Percentiles rank a stretch among this genome's conserved stretches.
Evolutionary conservation across 331 rosid genomes (phyloP).

Genomic region (Pyrus hybrid): DNA sequence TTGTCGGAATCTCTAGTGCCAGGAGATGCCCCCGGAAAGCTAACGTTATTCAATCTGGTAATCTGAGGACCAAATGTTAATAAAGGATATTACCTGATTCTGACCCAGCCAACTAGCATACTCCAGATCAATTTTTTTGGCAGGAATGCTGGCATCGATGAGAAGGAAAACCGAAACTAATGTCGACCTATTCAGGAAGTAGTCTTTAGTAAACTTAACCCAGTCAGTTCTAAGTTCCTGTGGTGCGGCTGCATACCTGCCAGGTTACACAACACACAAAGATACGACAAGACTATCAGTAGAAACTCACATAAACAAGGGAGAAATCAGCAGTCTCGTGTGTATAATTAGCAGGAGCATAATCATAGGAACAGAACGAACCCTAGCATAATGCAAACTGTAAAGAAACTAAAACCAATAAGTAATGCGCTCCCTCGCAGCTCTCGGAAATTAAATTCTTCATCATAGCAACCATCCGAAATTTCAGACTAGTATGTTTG

Average conservation of each 20-base stretch:
- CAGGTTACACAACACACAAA: constrained; percentile 5
- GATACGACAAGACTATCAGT: neutral
- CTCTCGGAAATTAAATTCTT: neutral
- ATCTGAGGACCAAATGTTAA: neutral
- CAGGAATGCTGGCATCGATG: constrained; percentile 98
- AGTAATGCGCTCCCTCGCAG: neutral
- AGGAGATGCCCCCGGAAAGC: neutral
- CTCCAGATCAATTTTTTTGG: constrained; percentile 76
- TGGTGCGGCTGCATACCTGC: constrained; percentile 95
- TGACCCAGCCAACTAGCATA: constrained; percentile 96
- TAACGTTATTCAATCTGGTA: neutral
- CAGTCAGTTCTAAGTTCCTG: constrained; percentile 81
- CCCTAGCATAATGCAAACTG: neutral
- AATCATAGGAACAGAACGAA: neutral
- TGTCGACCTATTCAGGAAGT: constrained; percentile 69
- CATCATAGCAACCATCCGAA: neutral
- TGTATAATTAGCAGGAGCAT: neutral
- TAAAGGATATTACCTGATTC: constrained; percentile 60
- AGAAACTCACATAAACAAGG: neutral
- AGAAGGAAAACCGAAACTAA: constrained; percentile 94
- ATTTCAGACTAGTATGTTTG: neutral
- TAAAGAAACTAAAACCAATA: neutral
- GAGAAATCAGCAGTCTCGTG: neutral
- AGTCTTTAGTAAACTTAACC: constrained; percentile 84
- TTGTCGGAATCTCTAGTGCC: neutral